Evolutionary conservation across 805 yeast species (phyloP).

Genomic region (Suhomyces sp.): DNA sequence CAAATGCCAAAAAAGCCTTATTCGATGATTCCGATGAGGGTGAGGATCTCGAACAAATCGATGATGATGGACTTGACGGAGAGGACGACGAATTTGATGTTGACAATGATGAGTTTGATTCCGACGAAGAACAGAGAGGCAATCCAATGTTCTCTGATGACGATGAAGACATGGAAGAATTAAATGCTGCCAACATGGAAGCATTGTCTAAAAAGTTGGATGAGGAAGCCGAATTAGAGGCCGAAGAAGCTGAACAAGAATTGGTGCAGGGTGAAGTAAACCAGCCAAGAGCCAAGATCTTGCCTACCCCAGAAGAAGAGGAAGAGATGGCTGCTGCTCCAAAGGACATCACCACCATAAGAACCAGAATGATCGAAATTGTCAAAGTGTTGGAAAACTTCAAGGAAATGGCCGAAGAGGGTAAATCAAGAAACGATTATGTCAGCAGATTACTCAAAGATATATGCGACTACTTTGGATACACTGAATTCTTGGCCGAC

Average conservation of each 20-base stretch:
- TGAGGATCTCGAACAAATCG: constrained; percentile 40
- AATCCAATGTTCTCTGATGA: constrained; percentile 83
- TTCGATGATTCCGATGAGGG: constrained; percentile 69
- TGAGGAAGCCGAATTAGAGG: constrained; percentile 48
- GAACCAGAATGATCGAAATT: constrained; percentile 94
- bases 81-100: constrained; percentile 36
- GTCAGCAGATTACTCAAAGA: constrained; percentile 74
- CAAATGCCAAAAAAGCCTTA: constrained; percentile 67
- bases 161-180: constrained; percentile 54
- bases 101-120: constrained; percentile 44
- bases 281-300: constrained; percentile 73
- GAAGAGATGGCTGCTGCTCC: constrained; percentile 50
- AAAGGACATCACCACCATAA: constrained; percentile 73
- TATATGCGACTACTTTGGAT: constrained; percentile 91
- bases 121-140: constrained; percentile 59
- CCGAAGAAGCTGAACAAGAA: constrained; percentile 50
- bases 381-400: constrained; percentile 92
- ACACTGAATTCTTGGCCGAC: constrained; percentile 87
- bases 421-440: constrained; percentile 82
- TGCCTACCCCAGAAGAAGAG: constrained; percentile 70
- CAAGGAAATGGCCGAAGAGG: constrained; percentile 76
- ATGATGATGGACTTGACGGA: constrained; percentile 38
- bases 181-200: constrained; percentile 83
- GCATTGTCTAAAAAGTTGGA: constrained; percentile 67
- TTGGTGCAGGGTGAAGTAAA: constrained; percentile 53